A percentile compares a stretch with the other conserved stretches of the same genome.
These are phyloP conservation scores for Ascochyta clinopodiicola DNA, from an alignment of 2,329 filamentous ascomycete species.

Conservation along the genomic window DNA sequence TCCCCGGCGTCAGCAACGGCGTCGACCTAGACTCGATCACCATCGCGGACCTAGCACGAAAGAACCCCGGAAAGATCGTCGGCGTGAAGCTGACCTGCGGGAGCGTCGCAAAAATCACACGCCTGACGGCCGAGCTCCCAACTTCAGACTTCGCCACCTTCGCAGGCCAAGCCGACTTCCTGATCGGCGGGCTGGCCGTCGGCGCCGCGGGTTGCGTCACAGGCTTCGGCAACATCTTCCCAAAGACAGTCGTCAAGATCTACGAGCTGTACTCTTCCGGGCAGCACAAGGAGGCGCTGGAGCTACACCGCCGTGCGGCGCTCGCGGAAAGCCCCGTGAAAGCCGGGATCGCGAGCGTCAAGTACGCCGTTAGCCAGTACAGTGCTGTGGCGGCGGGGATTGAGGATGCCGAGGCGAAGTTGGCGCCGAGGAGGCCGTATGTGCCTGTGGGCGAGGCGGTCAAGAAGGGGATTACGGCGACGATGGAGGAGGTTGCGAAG, in stretches of 20 bases:
- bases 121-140: slow-evolving; percentile 61
- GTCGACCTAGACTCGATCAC: slow-evolving; percentile 72
- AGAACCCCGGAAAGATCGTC: slow-evolving; percentile 67
- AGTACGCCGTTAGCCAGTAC: slow-evolving; percentile 69
- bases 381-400: slow-evolving; percentile 66
- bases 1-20: slow-evolving; percentile 70
- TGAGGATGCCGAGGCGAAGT: slow-evolving; percentile 36
- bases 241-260: slow-evolving; percentile 62
- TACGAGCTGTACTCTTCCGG: slow-evolving; percentile 68
- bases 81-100: slow-evolving; percentile 76
- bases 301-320: slow-evolving; percentile 66
- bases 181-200: slow-evolving; percentile 62
- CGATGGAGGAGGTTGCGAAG: slow-evolving; percentile 33
- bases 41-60: slow-evolving; percentile 62
- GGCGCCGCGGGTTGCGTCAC: slow-evolving; percentile 64
- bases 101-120: slow-evolving; percentile 74
- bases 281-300: slow-evolving; percentile 63
- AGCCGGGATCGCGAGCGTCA: slow-evolving; percentile 70
- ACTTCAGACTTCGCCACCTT: slow-evolving; percentile 69
- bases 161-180: slow-evolving; percentile 76
- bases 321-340: slow-evolving; percentile 71
- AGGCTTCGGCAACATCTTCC: slow-evolving; percentile 65
- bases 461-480: slow-evolving; percentile 29
- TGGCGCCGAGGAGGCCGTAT: slow-evolving; percentile 39
- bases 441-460: slow-evolving; percentile 34